Evolutionary conservation across 2,329 filamentous ascomycete species (phyloP), one percentile per base, ranked within the genome.

Genomic region (Malbranchea zuffiana): DNA sequence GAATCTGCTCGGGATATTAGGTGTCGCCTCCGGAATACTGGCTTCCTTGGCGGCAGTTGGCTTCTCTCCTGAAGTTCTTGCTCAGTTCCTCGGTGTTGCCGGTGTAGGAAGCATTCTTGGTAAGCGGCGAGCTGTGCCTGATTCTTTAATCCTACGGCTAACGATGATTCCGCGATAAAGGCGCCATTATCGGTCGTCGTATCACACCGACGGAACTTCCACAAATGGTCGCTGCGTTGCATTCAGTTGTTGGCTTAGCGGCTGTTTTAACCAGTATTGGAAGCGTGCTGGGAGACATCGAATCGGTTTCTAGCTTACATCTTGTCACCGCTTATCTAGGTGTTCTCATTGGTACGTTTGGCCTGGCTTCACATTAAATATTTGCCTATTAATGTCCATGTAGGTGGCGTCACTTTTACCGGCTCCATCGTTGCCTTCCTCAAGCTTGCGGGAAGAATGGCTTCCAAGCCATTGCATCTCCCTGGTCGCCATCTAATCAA

Each of bases 201-300:
- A 93, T 93, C 47, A 92, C 84, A 0, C 82, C 86, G 0, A 93
- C 85, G 0, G 82, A 85, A 37, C 72, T 94, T 2, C 86, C 86
- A 0, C 85, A 94, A 56, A 93, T 84, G 0, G 85, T 93, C 2
- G 86, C 85, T 13, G 85, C 85, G 0, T 66, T 94, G 19, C 86
- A 93, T 60, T 92, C 84, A 0, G 85, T 94, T 5, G 86, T 94
- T 20, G 86, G 86, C 56, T 69, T 94, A 1, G 85, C 85, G 7
- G 86, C 86, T 6, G 85, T 94, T 0, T 59, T 94, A 49, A 94
- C 86, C 1, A 90, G 82, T 50, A 83, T 90, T 44, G 86, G 84
- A 32, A 88, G 82, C 46, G 83, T 93, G 12, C 76, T 94, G 69
- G 75, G 75, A 11, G 72, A 82, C 47, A 67, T 86, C 5, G 65